A percentile compares a stretch with the other conserved stretches of the same genome.
These are phyloP conservation scores for Anacardium occidentale DNA, from an alignment of 345 rosid species.

Conservation along the genomic window DNA sequence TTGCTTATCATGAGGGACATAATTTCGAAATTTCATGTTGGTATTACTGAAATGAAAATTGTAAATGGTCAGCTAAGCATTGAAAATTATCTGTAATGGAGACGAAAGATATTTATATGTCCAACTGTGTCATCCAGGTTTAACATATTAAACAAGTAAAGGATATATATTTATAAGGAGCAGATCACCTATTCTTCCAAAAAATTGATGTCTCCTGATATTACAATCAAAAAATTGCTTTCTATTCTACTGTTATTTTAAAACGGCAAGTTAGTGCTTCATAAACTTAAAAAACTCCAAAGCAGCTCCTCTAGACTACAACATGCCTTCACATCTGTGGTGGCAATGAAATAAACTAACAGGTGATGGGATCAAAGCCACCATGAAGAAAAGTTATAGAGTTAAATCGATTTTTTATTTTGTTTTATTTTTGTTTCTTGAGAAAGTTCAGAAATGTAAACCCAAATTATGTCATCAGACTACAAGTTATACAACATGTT, in stretches of 20 bases:
- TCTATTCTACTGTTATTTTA: too few relatives aligned
- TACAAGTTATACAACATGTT: background rate
- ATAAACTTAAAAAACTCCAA: background rate
- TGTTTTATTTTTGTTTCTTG: background rate
- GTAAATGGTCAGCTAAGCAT: conserved; percentile 13
- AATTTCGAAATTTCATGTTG: conserved; percentile 84
- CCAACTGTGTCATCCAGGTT: background rate
- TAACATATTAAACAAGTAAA: background rate
- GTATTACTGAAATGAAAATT: conserved; percentile 44
- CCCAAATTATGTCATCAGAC: background rate
- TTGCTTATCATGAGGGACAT: conserved; percentile 89
- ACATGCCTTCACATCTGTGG: background rate
- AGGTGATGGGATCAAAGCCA: too few relatives aligned
- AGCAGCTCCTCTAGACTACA: background rate
- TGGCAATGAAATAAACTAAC: background rate
- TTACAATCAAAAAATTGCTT: background rate
- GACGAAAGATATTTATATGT: background rate
- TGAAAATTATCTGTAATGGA: background rate
- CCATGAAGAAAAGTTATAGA: background rate
- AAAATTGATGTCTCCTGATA: background rate
- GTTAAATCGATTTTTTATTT: too few relatives aligned
- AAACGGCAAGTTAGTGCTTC: background rate
- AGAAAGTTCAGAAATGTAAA: too few relatives aligned
- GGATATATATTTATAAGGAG: background rate
- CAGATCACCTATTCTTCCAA: background rate